Conservation (phyloP, 768 basidiomycete species). For the Hypholoma sublateritium region DNA sequence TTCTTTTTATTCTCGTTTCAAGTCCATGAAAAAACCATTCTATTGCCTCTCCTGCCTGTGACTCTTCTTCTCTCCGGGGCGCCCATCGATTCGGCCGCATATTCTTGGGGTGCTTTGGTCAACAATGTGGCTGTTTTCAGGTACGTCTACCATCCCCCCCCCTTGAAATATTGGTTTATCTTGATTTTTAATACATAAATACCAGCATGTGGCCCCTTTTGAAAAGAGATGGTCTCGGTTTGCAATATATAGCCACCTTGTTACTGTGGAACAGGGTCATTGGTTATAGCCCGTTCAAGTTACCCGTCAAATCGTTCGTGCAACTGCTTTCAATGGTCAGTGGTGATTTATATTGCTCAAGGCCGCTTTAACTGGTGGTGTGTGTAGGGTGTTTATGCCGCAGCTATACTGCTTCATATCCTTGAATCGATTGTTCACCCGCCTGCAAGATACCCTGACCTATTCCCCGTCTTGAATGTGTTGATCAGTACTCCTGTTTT, state of each 20-base stretch:
- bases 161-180: not conserved
- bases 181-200: constrained; percentile 4
- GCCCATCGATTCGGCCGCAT: constrained; percentile 53
- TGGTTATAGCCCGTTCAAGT: constrained; percentile 69
- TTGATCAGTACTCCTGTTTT: constrained; percentile 82
- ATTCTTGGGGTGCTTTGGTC: constrained; percentile 69
- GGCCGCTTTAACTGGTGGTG: not conserved
- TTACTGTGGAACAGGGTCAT: constrained; percentile 82
- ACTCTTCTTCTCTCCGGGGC: constrained; percentile 70
- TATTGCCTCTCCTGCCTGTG: constrained; percentile 83
- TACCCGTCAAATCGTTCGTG: constrained; percentile 47
- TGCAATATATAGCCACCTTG: constrained; percentile 70
- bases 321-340: constrained; percentile 54
- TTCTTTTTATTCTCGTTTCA: constrained; percentile 98
- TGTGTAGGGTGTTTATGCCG: constrained; percentile 53
- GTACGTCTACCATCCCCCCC: constrained; percentile 38
- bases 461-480: constrained; percentile 85
- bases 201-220: constrained; percentile 91
- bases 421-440: constrained; percentile 62
- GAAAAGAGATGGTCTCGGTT: constrained; percentile 70
- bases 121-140: constrained; percentile 90
- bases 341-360: not conserved
- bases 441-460: constrained; percentile 78
- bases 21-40: constrained; percentile 92
- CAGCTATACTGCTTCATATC: constrained; percentile 56